A percentile compares a stretch with the other conserved stretches of the same genome.
These are phyloP conservation scores for Nannizziopsis arthrosporioides DNA, from an alignment of 2,329 filamentous ascomycete genomes.

Conservation along the genomic window DNA sequence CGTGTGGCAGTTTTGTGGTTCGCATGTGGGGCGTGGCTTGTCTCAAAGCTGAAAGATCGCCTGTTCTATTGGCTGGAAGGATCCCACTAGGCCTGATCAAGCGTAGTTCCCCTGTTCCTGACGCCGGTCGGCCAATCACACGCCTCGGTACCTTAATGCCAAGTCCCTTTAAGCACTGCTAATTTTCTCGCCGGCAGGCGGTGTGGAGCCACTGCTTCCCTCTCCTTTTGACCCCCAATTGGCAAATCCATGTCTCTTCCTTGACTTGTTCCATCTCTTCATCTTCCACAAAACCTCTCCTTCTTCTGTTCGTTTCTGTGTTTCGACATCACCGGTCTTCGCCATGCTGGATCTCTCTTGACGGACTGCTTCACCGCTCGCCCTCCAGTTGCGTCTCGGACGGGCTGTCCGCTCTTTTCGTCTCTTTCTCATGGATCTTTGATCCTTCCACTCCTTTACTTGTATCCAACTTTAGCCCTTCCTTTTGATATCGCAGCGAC, in stretches of 20 bases:
- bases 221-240: not conserved
- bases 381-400: no score
- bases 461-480: constrained; percentile 8
- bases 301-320: constrained; percentile 4
- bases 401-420: no score
- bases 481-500: not conserved
- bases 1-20: not conserved
- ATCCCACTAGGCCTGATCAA: not conserved
- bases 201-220: not conserved
- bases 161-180: not conserved
- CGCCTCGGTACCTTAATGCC: not conserved
- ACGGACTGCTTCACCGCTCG: not conserved
- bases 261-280: not conserved
- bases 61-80: not conserved
- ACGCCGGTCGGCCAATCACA: not conserved
- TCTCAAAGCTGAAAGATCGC: not conserved
- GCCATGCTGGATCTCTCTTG: constrained; percentile 2
- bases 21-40: not conserved
- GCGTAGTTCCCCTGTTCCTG: not conserved
- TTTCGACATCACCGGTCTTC: not conserved
- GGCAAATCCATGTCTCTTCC: not conserved
- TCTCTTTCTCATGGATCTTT: constrained; percentile 8
- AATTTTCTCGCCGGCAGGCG: not conserved
- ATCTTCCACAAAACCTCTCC: not conserved
- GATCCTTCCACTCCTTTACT: constrained; percentile 4